Evolutionary conservation across 2,329 filamentous ascomycete genomes (phyloP).

Genomic region (Paecilomyces fulvus): DNA sequence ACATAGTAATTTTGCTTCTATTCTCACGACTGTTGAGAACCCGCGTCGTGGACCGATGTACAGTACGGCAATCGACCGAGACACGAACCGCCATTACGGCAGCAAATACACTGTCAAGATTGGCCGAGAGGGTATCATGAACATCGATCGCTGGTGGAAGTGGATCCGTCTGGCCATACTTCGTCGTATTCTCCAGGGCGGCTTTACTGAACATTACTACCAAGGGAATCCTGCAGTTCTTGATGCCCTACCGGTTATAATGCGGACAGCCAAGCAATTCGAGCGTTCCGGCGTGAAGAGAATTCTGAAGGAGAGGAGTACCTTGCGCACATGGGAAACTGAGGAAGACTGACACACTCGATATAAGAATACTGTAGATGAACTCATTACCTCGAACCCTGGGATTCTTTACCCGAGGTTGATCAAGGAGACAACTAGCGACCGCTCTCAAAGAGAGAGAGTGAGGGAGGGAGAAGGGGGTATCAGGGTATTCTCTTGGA

Average conservation of each 20-base stretch:
- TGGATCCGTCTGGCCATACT: constrained; percentile 55
- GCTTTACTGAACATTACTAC: constrained; percentile 54
- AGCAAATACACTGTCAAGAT: constrained; percentile 55
- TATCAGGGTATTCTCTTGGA: too few species aligned
- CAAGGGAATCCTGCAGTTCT: constrained; percentile 54
- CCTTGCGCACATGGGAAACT: not conserved
- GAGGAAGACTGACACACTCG: not conserved
- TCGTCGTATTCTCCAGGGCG: constrained; percentile 52
- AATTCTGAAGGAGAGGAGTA: not conserved
- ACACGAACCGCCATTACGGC: constrained; percentile 53
- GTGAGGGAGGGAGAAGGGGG: too few species aligned
- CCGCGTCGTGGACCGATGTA: constrained; percentile 59
- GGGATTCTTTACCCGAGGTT: too few species aligned
- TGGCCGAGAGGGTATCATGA: constrained; percentile 48
- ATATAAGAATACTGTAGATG: not conserved
- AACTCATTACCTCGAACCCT: too few species aligned
- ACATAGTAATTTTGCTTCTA: constrained; percentile 59
- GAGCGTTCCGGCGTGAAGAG: constrained; percentile 16
- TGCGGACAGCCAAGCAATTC: constrained; percentile 17
- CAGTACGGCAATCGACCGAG: constrained; percentile 54
- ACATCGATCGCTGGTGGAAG: constrained; percentile 68
- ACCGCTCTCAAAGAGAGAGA: too few species aligned
- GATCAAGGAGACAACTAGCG: too few species aligned
- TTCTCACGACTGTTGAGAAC: constrained; percentile 57
- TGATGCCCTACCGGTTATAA: constrained; percentile 46